phyloP scores from a whole-genome alignment of 441 rosid species.

The Cnidoscolus chayamansa region DNA sequence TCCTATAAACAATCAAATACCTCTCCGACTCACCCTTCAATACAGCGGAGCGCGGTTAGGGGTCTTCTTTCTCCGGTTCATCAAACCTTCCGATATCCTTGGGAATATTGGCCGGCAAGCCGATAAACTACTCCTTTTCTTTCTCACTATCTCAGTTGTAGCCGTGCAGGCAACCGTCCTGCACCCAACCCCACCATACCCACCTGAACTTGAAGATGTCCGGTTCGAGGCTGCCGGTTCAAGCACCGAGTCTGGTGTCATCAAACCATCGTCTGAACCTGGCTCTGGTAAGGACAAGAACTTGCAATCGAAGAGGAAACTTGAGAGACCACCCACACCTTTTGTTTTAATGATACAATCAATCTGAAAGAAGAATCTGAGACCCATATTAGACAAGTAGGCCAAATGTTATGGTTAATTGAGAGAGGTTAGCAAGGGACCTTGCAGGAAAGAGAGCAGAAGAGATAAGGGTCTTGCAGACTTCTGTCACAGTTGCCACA shows the following conservation, averaged over 20 bases:
- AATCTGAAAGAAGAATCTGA: slow-evolving; percentile 38
- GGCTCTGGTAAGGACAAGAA: slow-evolving; percentile 52
- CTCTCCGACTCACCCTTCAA: slow-evolving; percentile 22
- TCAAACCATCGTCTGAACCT: slow-evolving; percentile 40
- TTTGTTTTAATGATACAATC: slow-evolving; percentile 49
- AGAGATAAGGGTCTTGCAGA: slow-evolving; percentile 69
- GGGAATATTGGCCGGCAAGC: slow-evolving; percentile 46
- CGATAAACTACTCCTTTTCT: slow-evolving; percentile 68
- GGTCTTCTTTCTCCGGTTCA: slow-evolving; percentile 70
- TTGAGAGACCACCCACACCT: slow-evolving; percentile 54
- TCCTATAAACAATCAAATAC: slow-evolving; percentile 3
- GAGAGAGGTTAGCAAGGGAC: slow-evolving; percentile 27
- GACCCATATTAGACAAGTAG: slow-evolving; percentile 7
- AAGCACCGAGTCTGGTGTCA: slow-evolving; percentile 62
- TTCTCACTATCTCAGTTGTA: slow-evolving; percentile 61
- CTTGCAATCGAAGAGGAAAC: slow-evolving; percentile 61
- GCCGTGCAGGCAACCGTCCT: slow-evolving; percentile 60
- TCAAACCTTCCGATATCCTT: slow-evolving; percentile 39
- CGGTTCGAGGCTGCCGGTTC: slow-evolving; percentile 51
- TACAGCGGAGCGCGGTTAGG: slow-evolving; percentile 87
- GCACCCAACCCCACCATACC: slow-evolving; percentile 45
- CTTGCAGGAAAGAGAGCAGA: slow-evolving; percentile 92
- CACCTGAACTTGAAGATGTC: slow-evolving; percentile 57
- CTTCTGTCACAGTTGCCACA: slow-evolving; percentile 66
- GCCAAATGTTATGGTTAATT: background rate